Percentiles rank a stretch among this genome's conserved stretches.
phyloP scores from a whole-genome alignment of 2,329 filamentous ascomycete genomes.

The Fusarium acutatum region DNA sequence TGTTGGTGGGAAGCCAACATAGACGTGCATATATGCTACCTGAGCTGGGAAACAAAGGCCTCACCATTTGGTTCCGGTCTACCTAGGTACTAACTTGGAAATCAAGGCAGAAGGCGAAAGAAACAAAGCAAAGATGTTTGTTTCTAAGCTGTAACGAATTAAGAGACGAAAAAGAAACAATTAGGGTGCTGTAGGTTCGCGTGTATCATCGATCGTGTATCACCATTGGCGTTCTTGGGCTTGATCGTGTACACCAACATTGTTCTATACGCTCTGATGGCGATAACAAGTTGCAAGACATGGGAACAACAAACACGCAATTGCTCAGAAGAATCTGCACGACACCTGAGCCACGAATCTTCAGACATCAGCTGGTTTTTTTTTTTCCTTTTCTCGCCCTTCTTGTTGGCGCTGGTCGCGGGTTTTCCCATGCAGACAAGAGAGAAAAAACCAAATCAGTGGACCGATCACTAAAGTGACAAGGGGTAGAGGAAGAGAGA shows the following conservation, averaged over 20 bases:
- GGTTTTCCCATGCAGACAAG: conserved; percentile 3
- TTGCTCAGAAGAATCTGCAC: neutral
- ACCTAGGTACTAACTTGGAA: neutral
- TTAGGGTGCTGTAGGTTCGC: neutral
- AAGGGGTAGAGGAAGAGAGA: conserved; percentile 5
- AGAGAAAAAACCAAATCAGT: conserved; percentile 27
- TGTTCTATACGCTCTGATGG: neutral
- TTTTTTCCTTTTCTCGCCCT: neutral
- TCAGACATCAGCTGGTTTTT: conserved; percentile 24
- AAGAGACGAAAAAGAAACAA: conserved; percentile 19
- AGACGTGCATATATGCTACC: conserved; percentile 4
- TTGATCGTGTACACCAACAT: neutral
- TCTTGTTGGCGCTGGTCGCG: conserved; percentile 24
- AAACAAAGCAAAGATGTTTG: conserved; percentile 17
- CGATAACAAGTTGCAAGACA: neutral
- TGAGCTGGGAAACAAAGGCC: conserved; percentile 29
- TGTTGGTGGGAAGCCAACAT: conserved; percentile 12
- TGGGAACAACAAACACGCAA: neutral
- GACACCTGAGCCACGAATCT: conserved; percentile 16
- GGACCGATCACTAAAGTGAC: conserved; percentile 14
- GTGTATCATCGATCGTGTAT: neutral
- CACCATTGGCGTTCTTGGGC: neutral
- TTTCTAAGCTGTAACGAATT: conserved; percentile 1
- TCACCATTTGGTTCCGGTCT: conserved; percentile 8
- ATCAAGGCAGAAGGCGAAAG: conserved; percentile 5